Percentiles rank a stretch among this genome's conserved stretches.
Evolutionary conservation across 768 basidiomycete species (phyloP).

Genomic region (Lactarius deliciosus): DNA sequence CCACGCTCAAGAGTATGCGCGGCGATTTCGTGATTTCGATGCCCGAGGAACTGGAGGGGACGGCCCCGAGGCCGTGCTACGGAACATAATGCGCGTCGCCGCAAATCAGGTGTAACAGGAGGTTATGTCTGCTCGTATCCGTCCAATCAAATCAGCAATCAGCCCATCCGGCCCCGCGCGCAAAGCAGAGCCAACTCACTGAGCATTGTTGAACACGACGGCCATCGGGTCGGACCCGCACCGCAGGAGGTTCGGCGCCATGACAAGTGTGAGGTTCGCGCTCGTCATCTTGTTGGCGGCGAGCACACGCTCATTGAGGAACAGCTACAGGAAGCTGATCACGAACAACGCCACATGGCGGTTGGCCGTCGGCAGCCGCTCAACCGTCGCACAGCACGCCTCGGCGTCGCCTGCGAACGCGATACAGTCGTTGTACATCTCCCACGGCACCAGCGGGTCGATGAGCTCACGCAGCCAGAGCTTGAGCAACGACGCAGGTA

Average conservation of each 20-base stretch:
- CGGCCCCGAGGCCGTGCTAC: constrained; percentile 74
- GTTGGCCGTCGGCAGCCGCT: constrained; percentile 83
- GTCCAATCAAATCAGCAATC: neutral
- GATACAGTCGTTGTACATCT: constrained; percentile 90
- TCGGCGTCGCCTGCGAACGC: constrained; percentile 62
- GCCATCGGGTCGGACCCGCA: constrained; percentile 88
- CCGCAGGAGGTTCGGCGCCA: constrained; percentile 87
- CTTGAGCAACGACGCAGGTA: constrained; percentile 87
- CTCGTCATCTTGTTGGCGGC: constrained; percentile 85
- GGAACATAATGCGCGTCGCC: constrained; percentile 75
- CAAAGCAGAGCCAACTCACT: constrained; percentile 51
- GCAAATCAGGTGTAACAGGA: constrained; percentile 78
- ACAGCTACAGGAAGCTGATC: constrained; percentile 87
- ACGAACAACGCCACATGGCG: constrained; percentile 84
- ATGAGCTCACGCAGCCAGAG: constrained; percentile 91
- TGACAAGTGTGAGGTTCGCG: constrained; percentile 82
- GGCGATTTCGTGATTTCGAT: constrained; percentile 58
- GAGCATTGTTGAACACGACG: constrained; percentile 87
- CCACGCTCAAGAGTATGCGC: constrained; percentile 27
- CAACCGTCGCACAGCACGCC: constrained; percentile 71
- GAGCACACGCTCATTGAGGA: constrained; percentile 75
- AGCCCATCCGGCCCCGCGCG: no score
- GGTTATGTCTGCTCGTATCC: constrained; percentile 83
- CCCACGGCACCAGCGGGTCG: constrained; percentile 88
- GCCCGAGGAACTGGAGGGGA: constrained; percentile 45